Percentiles rank a stretch among this genome's conserved stretches.
These are phyloP conservation scores for Silene noctiflora DNA, from an alignment of 179 eudicot species.

Conservation along the genomic window DNA sequence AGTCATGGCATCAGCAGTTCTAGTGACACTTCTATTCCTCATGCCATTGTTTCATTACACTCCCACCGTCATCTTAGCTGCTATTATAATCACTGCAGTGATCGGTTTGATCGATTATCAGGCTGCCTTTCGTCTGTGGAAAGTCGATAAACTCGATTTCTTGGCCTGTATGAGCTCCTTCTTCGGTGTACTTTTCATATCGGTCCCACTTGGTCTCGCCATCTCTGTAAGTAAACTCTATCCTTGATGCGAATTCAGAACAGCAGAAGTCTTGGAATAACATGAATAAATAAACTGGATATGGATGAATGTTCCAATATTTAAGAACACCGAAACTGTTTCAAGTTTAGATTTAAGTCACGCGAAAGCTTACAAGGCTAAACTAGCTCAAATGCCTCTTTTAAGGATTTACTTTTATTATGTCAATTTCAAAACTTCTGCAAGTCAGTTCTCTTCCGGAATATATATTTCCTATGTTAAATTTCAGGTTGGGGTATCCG, in stretches of 20 bases:
- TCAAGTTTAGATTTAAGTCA: too few relatives aligned
- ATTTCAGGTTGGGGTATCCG: conserved; percentile 80
- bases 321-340: too few relatives aligned
- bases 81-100: conserved; percentile 88
- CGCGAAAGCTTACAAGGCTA: too few relatives aligned
- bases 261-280: too few relatives aligned
- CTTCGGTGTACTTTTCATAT: conserved; percentile 84
- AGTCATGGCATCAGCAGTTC: conserved; percentile 76
- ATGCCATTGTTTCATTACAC: conserved; percentile 89
- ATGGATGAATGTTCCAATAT: too few relatives aligned
- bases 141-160: conserved; percentile 90
- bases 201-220: conserved; percentile 89
- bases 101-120: conserved; percentile 77
- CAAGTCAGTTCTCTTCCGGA: neutral
- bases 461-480: neutral
- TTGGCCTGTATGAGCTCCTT: conserved; percentile 79
- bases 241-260: neutral
- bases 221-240: conserved; percentile 60
- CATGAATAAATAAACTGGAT: too few relatives aligned
- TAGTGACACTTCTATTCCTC: conserved; percentile 77
- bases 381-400: too few relatives aligned
- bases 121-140: conserved; percentile 66
- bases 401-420: neutral
- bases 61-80: conserved; percentile 75
- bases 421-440: too few relatives aligned